Evolutionary conservation across 805 yeast species (phyloP).

Genomic region (Saccharomycopsis fibuligera): DNA sequence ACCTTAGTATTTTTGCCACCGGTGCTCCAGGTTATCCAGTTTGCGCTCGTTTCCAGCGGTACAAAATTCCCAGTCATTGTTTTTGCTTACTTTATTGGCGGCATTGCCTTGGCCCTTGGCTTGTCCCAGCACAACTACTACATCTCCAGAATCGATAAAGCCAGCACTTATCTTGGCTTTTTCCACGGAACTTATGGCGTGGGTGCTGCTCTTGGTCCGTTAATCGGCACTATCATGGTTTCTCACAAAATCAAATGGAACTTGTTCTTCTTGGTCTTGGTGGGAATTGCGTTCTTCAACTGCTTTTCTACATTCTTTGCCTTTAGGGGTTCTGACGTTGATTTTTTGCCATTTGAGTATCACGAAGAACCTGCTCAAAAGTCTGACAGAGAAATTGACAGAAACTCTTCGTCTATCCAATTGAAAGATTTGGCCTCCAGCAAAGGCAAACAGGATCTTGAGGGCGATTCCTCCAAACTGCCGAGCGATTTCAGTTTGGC

Average conservation of each 20-base stretch:
- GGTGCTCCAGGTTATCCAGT: conserved; percentile 34
- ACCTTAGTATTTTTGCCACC: conserved; percentile 37
- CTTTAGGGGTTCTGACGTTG: conserved; percentile 41
- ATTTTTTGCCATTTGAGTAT: conserved; percentile 29
- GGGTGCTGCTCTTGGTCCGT: conserved; percentile 59
- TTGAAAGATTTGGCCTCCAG: neutral
- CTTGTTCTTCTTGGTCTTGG: conserved; percentile 45
- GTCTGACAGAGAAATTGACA: conserved; percentile 1
- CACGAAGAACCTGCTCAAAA: conserved; percentile 24
- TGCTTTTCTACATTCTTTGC: conserved; percentile 32
- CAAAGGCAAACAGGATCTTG: conserved; percentile 1
- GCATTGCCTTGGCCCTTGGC: conserved; percentile 46
- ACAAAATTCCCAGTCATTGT: conserved; percentile 43
- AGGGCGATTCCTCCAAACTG: neutral
- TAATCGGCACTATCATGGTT: conserved; percentile 50
- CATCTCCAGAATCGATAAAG: conserved; percentile 39
- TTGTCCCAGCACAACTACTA: conserved; percentile 48
- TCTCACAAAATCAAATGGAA: conserved; percentile 48
- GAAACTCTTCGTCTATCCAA: conserved; percentile 1
- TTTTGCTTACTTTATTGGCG: conserved; percentile 50
- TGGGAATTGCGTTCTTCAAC: conserved; percentile 36
- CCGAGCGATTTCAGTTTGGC: conserved; percentile 26
- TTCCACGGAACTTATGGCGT: conserved; percentile 59
- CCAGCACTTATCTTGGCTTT: conserved; percentile 44
- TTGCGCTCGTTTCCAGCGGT: conserved; percentile 41